Conservation (phyloP, 805 yeast species). For the Myxozyma sirexii region DNA sequence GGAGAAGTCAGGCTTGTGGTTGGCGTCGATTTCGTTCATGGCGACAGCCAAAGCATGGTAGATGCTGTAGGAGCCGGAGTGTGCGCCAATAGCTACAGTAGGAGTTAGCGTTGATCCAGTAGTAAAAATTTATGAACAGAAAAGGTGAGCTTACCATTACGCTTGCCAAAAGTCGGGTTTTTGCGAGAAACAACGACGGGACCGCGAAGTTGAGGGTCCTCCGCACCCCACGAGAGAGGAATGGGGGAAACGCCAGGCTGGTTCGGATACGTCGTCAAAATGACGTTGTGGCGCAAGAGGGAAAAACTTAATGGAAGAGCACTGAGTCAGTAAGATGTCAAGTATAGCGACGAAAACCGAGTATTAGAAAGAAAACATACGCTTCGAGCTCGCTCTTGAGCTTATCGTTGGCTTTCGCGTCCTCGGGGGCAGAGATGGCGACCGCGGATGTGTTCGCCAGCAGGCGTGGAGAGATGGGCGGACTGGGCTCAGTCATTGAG, state of each 20-base stretch:
- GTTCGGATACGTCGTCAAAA: conserved; percentile 57
- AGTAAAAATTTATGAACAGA: neutral
- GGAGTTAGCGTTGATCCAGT: neutral
- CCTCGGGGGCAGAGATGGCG: neutral
- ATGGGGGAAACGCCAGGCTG: conserved; percentile 56
- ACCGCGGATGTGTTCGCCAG: conserved; percentile 10
- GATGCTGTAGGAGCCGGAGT: conserved; percentile 63
- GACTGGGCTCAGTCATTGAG: conserved; percentile 19
- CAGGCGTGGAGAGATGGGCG: conserved; percentile 30
- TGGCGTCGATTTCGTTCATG: conserved; percentile 56
- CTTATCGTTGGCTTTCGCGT: neutral
- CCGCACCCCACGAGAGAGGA: conserved; percentile 56
- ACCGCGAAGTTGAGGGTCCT: conserved; percentile 50
- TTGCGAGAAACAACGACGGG: conserved; percentile 60
- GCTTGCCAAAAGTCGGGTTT: conserved; percentile 53
- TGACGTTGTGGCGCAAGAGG: conserved; percentile 39
- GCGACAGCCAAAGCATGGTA: conserved; percentile 69
- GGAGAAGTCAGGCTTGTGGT: conserved; percentile 61
- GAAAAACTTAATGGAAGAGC: neutral
- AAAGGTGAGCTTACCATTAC: conserved; percentile 49
- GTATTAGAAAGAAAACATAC: neutral
- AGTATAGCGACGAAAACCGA: no score
- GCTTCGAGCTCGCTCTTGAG: neutral
- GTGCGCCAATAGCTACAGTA: conserved; percentile 54
- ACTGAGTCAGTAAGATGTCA: no score